Percentiles rank a stretch among this genome's conserved stretches.
Conservation (phyloP, 2,329 filamentous ascomycete genomes). For the Lojkania enalia region DNA sequence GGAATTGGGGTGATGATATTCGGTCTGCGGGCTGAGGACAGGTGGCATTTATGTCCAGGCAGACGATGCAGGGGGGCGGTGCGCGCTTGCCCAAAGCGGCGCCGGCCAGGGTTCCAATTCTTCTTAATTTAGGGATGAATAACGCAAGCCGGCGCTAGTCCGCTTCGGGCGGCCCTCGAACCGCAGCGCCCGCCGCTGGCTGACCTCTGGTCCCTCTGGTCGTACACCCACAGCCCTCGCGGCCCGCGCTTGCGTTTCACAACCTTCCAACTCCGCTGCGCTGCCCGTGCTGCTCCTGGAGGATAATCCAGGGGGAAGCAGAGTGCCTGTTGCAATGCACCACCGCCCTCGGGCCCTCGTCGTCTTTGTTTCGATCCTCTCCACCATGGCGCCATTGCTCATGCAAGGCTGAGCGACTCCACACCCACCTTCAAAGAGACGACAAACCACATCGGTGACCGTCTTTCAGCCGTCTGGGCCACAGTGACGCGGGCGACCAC, state of each 20-base stretch:
- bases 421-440: not conserved
- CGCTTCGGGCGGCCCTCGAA: conserved; percentile 8
- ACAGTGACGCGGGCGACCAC: not conserved
- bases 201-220: not conserved
- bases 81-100: conserved; percentile 17
- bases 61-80: conserved; percentile 22
- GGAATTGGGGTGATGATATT: conserved; percentile 32
- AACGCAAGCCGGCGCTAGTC: conserved; percentile 16
- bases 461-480: not conserved
- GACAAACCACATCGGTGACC: not conserved
- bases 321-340: not conserved
- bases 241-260: conserved; percentile 10
- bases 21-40: conserved; percentile 35
- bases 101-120: conserved; percentile 10
- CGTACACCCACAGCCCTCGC: conserved; percentile 4
- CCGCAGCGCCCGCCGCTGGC: conserved; percentile 3
- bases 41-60: conserved; percentile 40
- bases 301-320: conserved; percentile 2
- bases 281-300: not conserved
- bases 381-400: not conserved
- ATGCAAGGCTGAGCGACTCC: not conserved
- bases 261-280: not conserved
- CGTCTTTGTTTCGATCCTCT: conserved; percentile 7
- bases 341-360: not conserved
- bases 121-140: conserved; percentile 28